phyloP scores from a whole-genome alignment of 768 basidiomycete genomes.

The Tulasnella calospora region DNA sequence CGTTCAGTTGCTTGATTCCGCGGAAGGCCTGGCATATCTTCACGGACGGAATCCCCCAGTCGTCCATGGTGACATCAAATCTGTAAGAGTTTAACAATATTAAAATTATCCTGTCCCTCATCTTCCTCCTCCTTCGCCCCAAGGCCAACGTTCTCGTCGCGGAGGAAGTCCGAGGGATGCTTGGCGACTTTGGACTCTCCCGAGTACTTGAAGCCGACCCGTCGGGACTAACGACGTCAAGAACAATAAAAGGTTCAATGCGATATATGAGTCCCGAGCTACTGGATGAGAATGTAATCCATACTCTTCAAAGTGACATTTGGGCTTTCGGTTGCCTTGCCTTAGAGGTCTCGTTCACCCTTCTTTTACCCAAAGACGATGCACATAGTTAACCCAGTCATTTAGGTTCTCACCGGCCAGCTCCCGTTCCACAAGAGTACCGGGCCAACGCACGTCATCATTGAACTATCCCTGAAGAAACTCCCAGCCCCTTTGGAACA shows the following conservation, averaged over 20 bases:
- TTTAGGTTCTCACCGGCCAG: not conserved
- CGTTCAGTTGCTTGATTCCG: conserved; percentile 23
- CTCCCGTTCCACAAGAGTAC: not conserved
- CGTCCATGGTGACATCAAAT: conserved; percentile 30
- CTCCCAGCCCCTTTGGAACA: not conserved
- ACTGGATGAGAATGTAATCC: not conserved
- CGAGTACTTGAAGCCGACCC: not conserved
- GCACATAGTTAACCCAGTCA: not conserved
- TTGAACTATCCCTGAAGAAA: not conserved
- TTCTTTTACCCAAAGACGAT: not conserved
- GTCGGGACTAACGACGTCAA: conserved; percentile 11
- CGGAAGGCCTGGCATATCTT: conserved; percentile 27
- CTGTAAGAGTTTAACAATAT: conserved; percentile 10
- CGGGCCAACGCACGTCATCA: not conserved
- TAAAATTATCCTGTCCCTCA: not conserved
- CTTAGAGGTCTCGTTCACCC: not conserved
- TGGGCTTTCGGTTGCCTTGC: conserved; percentile 14
- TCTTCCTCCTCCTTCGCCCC: not conserved
- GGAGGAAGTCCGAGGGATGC: not conserved
- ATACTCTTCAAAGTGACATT: not conserved
- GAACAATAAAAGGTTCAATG: conserved; percentile 4
- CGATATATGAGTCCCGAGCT: conserved; percentile 10
- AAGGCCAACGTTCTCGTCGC: conserved; percentile 13
- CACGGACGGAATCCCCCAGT: conserved; percentile 26
- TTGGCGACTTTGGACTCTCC: conserved; percentile 20